Conservation (phyloP, 176 grass and related monocot genomes). For the Cymbopogon citratus region DNA sequence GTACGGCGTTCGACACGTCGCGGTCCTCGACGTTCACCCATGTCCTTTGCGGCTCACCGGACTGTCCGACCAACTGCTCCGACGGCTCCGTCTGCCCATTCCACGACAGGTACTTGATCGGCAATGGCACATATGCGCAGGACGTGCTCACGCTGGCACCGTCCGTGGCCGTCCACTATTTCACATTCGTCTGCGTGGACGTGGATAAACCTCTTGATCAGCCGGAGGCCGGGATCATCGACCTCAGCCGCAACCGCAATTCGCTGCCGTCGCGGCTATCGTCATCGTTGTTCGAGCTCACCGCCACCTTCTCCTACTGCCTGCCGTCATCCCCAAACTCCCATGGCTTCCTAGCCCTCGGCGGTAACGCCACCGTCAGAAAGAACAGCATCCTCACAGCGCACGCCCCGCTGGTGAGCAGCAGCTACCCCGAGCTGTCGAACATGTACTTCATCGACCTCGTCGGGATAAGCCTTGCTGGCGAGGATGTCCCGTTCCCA, state of each 20-base stretch:
- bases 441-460: too few species aligned
- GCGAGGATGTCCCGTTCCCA: too few species aligned
- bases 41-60: too few species aligned
- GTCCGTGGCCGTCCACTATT: neutral
- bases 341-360: constrained; percentile 35
- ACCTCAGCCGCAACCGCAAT: constrained; percentile 31
- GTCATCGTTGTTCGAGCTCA: too few species aligned
- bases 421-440: too few species aligned
- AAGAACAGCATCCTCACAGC: rapidly evolving
- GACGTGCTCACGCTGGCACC: neutral
- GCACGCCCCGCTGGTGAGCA: neutral
- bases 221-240: neutral
- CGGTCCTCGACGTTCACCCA: too few species aligned
- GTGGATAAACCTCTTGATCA: neutral
- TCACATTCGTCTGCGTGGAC: neutral
- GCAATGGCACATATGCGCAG: too few species aligned
- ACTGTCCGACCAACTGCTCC: too few species aligned
- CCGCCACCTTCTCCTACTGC: constrained; percentile 54
- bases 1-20: too few species aligned
- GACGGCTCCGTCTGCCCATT: too few species aligned
- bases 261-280: constrained; percentile 39
- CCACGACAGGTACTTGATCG: too few species aligned
- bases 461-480: too few species aligned
- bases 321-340: constrained; percentile 17
- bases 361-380: neutral